Evolutionary conservation across 805 yeast species (phyloP).

Genomic region (Ascoidea asiatica): DNA sequence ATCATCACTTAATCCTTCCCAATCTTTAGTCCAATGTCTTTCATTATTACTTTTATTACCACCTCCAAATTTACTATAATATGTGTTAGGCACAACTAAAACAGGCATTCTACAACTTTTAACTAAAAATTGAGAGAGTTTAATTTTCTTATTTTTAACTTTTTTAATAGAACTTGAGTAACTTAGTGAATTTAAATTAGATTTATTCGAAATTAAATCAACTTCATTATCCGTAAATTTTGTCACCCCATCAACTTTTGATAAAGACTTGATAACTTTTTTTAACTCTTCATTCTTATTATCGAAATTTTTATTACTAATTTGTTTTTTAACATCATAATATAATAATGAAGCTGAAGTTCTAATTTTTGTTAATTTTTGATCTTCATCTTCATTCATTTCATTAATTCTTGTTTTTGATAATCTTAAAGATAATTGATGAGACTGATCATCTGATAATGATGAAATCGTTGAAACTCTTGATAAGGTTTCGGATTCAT

Average conservation of each 20-base stretch:
- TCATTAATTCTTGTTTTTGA: too few relatives aligned
- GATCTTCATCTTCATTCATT: background rate
- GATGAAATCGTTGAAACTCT: background rate
- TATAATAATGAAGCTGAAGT: background rate
- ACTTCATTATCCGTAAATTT: too few relatives aligned
- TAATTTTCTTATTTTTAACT: conserved; percentile 1
- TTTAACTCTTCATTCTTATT: background rate
- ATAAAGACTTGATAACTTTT: background rate
- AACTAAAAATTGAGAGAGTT: conserved; percentile 5
- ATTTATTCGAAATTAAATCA: too few relatives aligned
- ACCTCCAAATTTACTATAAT: background rate
- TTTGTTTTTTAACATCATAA: background rate
- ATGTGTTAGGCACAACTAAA: conserved; percentile 4
- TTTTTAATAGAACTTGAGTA: too few relatives aligned
- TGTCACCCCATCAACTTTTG: background rate
- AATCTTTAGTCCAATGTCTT: background rate
- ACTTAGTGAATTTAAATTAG: too few relatives aligned
- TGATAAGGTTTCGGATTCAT: background rate
- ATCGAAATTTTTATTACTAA: too few relatives aligned
- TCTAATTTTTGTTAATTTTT: background rate
- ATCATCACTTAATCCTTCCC: conserved; percentile 1
- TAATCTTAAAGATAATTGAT: too few relatives aligned
- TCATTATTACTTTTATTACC: background rate
- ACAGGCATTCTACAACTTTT: conserved; percentile 5
- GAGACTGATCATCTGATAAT: too few relatives aligned